Base-by-base conservation (phyloP, 1,284 basidiomycete species). In the Abortiporus biennis region DNA sequence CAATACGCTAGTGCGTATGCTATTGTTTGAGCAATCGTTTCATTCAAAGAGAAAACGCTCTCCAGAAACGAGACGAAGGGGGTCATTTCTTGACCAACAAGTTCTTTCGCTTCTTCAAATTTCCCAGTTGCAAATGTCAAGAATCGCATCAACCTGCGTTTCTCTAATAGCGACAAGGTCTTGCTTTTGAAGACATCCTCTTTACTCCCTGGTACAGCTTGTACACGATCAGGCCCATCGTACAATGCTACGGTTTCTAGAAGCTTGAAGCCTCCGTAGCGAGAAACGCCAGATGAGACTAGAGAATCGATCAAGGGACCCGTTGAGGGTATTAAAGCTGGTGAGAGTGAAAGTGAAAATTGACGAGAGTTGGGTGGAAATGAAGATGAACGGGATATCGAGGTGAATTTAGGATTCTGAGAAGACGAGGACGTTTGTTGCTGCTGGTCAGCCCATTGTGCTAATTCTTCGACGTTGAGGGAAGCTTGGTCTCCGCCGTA, bases 121-220 rank as follows among this genome's bases (percentile, higher is more conserved):
- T 89, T 80, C 1, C 81, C 80, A 0, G 76, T 74, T 29, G 85
- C 85, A 55, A 90, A 93, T 54, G 82, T 74, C 25, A 99, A 66
- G 52, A 96, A 91, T 49, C 94, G 91, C 89, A 98, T 98, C 29
- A 99, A 68, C 29, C 85, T 74, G 32, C 94, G 72, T 66, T 98
- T 99, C 47, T 95, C 91, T 25, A 94, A 62, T 4, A 98, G 71
- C 3, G 73, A 74, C 11, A 97, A 75, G 3, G 70, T 71, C 56
- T 82, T 83, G 63, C 80, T 84, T 65, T 88, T 92, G 74, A 99
- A 97, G 17, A 99, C 78, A 47, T 92, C 89, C 62, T 95, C 92
- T 61, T 97, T 98, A 65, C 80, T 89, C 21, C 84, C 81, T 0
- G 95, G 95, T 0, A 98, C 94, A 36, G 66, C 71, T 51, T 74